Evolutionary conservation across 2,329 filamentous ascomycete species (phyloP).

Genomic region (Fusarium nelsonii): DNA sequence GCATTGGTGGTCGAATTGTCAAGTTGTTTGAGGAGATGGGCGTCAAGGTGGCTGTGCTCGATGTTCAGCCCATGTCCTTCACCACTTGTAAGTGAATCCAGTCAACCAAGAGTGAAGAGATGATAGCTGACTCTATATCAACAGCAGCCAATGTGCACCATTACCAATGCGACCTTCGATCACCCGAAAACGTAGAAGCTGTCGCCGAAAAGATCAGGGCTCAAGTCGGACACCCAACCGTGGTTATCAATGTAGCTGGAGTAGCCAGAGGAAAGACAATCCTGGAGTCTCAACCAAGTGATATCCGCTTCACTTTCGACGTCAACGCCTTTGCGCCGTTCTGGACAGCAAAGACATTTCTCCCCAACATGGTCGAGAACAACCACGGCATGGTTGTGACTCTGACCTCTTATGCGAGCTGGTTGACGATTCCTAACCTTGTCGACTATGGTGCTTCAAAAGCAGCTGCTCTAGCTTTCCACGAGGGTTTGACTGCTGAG

Average conservation of each 20-base stretch:
- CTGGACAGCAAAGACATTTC: slow-evolving; percentile 74
- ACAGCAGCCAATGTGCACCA: slow-evolving; percentile 69
- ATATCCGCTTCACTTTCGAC: slow-evolving; percentile 76
- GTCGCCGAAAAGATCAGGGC: slow-evolving; percentile 66
- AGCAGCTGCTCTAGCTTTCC: slow-evolving; percentile 74
- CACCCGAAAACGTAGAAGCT: slow-evolving; percentile 63
- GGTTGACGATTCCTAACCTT: slow-evolving; percentile 70
- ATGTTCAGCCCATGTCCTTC: slow-evolving; percentile 73
- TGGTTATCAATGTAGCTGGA: slow-evolving; percentile 80
- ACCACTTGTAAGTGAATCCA: slow-evolving; percentile 56
- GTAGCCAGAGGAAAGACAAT: slow-evolving; percentile 72
- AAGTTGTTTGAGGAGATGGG: slow-evolving; percentile 72
- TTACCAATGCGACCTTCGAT: slow-evolving; percentile 78
- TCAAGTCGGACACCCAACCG: slow-evolving; percentile 72
- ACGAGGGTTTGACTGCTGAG: slow-evolving; percentile 73
- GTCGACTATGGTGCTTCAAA: slow-evolving; percentile 77
- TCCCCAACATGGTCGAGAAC: slow-evolving; percentile 71
- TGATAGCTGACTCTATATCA: slow-evolving; percentile 17
- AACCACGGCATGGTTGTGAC: slow-evolving; percentile 82
- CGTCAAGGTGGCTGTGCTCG: slow-evolving; percentile 77
- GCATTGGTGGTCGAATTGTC: slow-evolving; percentile 77
- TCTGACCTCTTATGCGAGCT: slow-evolving; percentile 73
- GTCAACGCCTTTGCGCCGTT: slow-evolving; percentile 78
- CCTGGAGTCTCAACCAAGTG: slow-evolving; percentile 67
- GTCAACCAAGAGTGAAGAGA: not conserved